These are phyloP conservation scores for Spinacia oleracea DNA, from an alignment of 179 eudicot species.

Conservation along the genomic window DNA sequence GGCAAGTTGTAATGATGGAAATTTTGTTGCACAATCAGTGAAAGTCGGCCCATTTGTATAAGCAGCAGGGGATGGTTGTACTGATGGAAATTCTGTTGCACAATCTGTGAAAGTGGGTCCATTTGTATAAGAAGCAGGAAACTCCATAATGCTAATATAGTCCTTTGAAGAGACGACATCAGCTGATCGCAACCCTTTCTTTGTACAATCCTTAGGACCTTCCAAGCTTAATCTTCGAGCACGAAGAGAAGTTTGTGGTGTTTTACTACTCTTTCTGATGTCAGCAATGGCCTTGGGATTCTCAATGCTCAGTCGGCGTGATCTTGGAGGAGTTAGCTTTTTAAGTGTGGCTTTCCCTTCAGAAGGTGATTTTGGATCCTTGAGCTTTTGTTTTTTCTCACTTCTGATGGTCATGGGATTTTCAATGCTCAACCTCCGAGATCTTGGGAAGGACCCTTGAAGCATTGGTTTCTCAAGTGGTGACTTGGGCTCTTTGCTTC, in stretches of 20 bases:
- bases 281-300: slow-evolving; percentile 31
- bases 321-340: slow-evolving; percentile 29
- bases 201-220: slow-evolving; percentile 33
- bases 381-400: slow-evolving; percentile 26
- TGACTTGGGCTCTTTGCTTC: slow-evolving; percentile 26
- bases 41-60: no score
- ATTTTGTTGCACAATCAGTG: no score
- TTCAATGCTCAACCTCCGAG: slow-evolving; percentile 40
- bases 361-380: slow-evolving; percentile 29
- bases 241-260: slow-evolving; percentile 35
- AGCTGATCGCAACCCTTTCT: slow-evolving; percentile 19
- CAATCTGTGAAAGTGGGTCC: no score
- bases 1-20: no score
- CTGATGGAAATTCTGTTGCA: no score
- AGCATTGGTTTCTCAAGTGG: slow-evolving; percentile 15
- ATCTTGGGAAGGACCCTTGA: slow-evolving; percentile 24
- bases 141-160: slow-evolving; percentile 20
- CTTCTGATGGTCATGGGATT: slow-evolving; percentile 31
- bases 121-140: slow-evolving; percentile 30
- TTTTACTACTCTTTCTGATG: slow-evolving; percentile 31
- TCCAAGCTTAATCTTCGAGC: slow-evolving; percentile 65
- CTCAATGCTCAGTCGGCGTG: slow-evolving; percentile 34
- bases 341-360: slow-evolving; percentile 25
- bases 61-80: slow-evolving; percentile 35
- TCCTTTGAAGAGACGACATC: slow-evolving; percentile 19